Base-by-base conservation (phyloP, 1,284 basidiomycete genomes). In the Ustilago trichophora region DNA sequence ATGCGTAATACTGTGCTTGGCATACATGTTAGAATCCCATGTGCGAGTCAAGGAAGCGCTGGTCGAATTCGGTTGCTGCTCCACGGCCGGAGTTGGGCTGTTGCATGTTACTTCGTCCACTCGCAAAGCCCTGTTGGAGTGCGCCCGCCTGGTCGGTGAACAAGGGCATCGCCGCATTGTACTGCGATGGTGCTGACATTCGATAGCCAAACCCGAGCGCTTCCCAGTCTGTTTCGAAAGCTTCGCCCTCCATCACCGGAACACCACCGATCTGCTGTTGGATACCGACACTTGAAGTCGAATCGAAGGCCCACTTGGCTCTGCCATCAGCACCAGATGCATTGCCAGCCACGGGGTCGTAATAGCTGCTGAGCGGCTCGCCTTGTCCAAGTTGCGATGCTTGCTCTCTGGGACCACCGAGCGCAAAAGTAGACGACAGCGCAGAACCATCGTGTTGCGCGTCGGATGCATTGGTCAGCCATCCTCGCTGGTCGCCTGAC, bases 171-270 rank as follows among this genome's bases (percentile, higher is more conserved):
- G 27, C 9, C 6, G 29, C 25, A 21, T 22, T 54, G 42, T 57
- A 44, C 33, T 48, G 49, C 22, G 46, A 8, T 9, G 50, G 6
- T 0, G n/a, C 48, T 16, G 22, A 41, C 35, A 69, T 63, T 4
- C 66, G 47, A 34, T 50, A 69, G 1, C 60, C 66, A 27, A 69
- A 60, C 0, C 66, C 66, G 2, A 69, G 45, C 18, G 66, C 56
- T 36, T 69, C 66, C 66, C 66, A 69, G 35, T 69, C 66, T 2
- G 65, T 54, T 12, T 68, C 65, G 18, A 51, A 51, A 7, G 24
- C 53, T 31, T 54, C 64, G 16, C 49, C 34, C 0, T 52, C 53
- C 2, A 19, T 36, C 44, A 49, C 24, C 16, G 47, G 11, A 8
- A 18, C 41, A 4, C 21, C 42, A 0, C 32, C 37, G 11, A 34